Evolutionary conservation across 1,139 yeast genomes (phyloP), one percentile per base, ranked within the genome.

Genomic region (Meyerozyma elateridarum): DNA sequence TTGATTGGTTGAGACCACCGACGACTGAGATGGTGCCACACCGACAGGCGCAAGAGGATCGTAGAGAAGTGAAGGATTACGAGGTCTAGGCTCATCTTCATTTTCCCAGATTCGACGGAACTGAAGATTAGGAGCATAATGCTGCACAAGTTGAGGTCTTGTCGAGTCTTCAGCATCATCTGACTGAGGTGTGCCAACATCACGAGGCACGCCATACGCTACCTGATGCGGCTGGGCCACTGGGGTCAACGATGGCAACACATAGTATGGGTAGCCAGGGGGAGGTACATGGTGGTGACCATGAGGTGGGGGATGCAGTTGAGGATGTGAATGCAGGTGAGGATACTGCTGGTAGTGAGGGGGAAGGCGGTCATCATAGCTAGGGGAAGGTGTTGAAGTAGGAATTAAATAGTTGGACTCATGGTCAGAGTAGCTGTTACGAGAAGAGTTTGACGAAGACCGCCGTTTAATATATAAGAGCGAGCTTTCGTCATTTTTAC

Each of bases 401-500:
- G 39, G 40, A 5, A 40, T 33, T 8, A 35, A 24, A 9, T 13
- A 12, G 21, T 29, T 22, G 17, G 26, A 20, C 9, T 38, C 25
- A 15, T 34, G 38, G 39, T 33, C 24, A 29, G 44, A 14, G 29
- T 37, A 38, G 29, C 40, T 40, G 31, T 42, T 42, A 25, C 56
- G 42, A 22, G 51, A 45, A 31, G 49, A 44, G 40, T 59, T 61
- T 33, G 61, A 54, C 33, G 63, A 59, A 30, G 75, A 65, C 28
- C 95, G 64, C 39, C 95, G 64, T 49, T 82, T 85, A 44, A 85
- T 85, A 30, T 72, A 67, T 9, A 76, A 64, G 34, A 85, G 60
- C 8, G 79, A 67, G 28, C 70, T 77, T 37, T 79, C 76, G 50
- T 88, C 91, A 35, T 85, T 88, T 38, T 85, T 79, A 45, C 70